phyloP scores from a whole-genome alignment of 345 rosid species.

The Corchorus olitorius region DNA sequence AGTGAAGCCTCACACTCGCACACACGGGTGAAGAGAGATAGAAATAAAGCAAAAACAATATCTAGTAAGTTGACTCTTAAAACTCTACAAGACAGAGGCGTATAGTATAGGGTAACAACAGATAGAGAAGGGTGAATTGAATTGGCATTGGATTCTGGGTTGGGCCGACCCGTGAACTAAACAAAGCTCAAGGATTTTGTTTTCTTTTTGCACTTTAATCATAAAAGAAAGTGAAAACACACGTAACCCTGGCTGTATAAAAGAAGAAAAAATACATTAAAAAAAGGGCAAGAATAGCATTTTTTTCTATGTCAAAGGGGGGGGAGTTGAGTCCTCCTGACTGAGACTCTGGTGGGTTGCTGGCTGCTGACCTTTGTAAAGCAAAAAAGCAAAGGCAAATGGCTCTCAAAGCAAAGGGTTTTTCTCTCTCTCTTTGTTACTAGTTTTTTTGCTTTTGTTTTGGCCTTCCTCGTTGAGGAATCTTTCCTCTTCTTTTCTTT shows the following conservation, averaged over 20 bases:
- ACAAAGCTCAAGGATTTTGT: slow-evolving; percentile 20
- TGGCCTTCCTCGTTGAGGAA: slow-evolving; percentile 30
- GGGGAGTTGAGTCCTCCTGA: slow-evolving; percentile 5
- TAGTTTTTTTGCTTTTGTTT: slow-evolving; percentile 23
- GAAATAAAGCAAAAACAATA: slow-evolving; percentile 11
- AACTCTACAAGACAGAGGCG: slow-evolving; percentile 9
- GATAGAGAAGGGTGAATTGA: slow-evolving; percentile 28
- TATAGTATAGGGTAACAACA: slow-evolving; percentile 10
- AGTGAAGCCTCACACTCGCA: slow-evolving; percentile 6
- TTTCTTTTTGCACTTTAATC: slow-evolving; percentile 34
- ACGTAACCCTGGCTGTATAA: slow-evolving; percentile 37
- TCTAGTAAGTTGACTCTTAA: slow-evolving; percentile 22
- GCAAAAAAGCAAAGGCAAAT: slow-evolving; percentile 46
- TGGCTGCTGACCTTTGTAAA: slow-evolving; percentile 48
- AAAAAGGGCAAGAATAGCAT: not conserved
- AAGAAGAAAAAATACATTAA: slow-evolving; percentile 19
- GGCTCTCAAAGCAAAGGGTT: not conserved
- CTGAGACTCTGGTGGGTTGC: slow-evolving; percentile 25
- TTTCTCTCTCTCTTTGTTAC: not conserved
- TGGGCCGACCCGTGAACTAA: slow-evolving; percentile 10
- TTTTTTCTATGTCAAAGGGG: slow-evolving; percentile 38
- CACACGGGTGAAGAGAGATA: slow-evolving; percentile 14
- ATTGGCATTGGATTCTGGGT: slow-evolving; percentile 45
- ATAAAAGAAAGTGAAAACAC: slow-evolving; percentile 41
- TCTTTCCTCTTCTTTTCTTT: slow-evolving; percentile 6